These are phyloP conservation scores for Botryotinia calthae DNA, from an alignment of 2,329 filamentous ascomycete genomes.

Conservation along the genomic window DNA sequence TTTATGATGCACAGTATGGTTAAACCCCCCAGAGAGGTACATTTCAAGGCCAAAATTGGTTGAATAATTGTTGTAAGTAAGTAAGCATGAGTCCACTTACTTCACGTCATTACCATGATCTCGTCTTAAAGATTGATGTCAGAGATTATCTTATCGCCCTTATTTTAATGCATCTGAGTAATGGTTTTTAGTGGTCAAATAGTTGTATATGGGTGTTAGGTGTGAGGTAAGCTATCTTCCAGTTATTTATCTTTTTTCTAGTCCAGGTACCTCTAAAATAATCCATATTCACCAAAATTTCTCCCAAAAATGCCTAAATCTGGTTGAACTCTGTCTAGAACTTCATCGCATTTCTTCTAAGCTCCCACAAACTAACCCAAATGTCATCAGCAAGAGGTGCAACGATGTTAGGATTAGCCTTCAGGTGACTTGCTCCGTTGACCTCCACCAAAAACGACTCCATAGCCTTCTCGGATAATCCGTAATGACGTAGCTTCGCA, in stretches of 20 bases:
- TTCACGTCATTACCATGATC: not conserved
- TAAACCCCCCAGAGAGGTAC: too few relatives aligned
- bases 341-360: not conserved
- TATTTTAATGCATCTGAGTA: not conserved
- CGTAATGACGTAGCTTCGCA: not conserved
- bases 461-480: slow-evolving; percentile 1
- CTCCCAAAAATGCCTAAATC: not conserved
- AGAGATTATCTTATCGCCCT: not conserved
- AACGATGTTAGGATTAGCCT: not conserved
- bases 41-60: too few relatives aligned
- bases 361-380: not conserved
- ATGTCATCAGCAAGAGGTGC: not conserved
- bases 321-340: not conserved
- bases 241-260: not conserved
- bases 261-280: not conserved
- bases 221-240: too few relatives aligned
- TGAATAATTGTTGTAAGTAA: too few relatives aligned
- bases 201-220: not conserved
- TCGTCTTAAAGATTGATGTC: accelerated
- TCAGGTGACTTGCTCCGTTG: not conserved
- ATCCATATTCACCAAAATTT: not conserved
- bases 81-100: accelerated
- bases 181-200: accelerated
- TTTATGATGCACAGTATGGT: too few relatives aligned
- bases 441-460: not conserved